Conservation (phyloP, 108 stramenopile genomes). For the Cyclotella choctawhatcheeana region DNA sequence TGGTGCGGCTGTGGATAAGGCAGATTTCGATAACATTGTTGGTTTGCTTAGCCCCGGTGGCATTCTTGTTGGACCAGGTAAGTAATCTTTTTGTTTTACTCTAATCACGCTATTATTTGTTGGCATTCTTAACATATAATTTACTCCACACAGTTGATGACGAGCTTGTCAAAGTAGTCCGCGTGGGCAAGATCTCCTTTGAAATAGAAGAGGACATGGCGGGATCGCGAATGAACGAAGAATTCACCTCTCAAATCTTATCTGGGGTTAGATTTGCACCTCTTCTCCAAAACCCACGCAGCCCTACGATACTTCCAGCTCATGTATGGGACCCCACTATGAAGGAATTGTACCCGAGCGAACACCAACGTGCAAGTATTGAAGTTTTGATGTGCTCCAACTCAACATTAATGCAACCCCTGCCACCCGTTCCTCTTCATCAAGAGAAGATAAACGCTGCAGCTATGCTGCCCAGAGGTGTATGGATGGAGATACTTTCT, state of each 20-base stretch:
- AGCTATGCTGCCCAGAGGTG: conserved; percentile 65
- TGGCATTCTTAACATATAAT: too few species aligned
- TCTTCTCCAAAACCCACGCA: conserved; percentile 37
- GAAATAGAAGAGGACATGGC: conserved; percentile 20
- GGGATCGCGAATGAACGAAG: conserved; percentile 28
- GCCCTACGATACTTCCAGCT: conserved; percentile 63
- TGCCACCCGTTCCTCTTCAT: conserved; percentile 33
- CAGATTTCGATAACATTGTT: conserved; percentile 59
- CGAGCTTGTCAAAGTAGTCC: conserved; percentile 80
- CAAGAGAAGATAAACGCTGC: conserved; percentile 63
- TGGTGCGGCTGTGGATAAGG: conserved; percentile 73
- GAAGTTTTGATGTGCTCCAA: conserved; percentile 76
- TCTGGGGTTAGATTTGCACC: conserved; percentile 82
- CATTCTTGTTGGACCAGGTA: conserved; percentile 86
- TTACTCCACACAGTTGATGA: too few species aligned
- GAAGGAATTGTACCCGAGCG: conserved; percentile 64
- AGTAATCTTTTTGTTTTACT: conserved; percentile 20
- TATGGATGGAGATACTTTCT: conserved; percentile 87
- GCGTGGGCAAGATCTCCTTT: conserved; percentile 40
- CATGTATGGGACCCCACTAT: conserved; percentile 75
- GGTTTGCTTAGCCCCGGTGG: conserved; percentile 81
- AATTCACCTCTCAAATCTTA: conserved; percentile 68
- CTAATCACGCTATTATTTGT: neutral
- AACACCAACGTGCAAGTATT: conserved; percentile 62
- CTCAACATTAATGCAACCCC: conserved; percentile 57